Conservation (phyloP, 176 grass and related monocot species). For the Chrysopogon serrulatus region DNA sequence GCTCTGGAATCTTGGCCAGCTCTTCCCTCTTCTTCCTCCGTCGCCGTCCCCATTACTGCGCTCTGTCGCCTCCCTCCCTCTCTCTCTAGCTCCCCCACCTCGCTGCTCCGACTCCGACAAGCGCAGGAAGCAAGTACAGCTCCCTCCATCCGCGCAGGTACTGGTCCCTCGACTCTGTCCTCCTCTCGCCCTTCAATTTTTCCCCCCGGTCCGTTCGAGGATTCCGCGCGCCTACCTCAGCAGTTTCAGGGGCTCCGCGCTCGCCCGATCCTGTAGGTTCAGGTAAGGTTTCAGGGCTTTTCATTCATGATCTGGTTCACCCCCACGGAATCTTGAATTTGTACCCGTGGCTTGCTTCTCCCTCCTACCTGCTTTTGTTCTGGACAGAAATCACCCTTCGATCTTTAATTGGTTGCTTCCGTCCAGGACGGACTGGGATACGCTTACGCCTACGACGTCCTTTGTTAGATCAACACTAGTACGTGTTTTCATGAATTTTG, state of each 20-base stretch:
- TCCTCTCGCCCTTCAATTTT: not conserved
- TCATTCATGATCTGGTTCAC: not conserved
- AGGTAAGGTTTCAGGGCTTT: not conserved
- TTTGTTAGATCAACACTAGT: not conserved
- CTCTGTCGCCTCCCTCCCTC: not conserved
- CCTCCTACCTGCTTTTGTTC: not conserved
- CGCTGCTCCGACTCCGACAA: not conserved
- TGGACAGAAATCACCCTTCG: not conserved
- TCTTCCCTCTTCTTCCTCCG: not conserved
- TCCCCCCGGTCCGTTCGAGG: not conserved
- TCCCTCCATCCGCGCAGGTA: not conserved
- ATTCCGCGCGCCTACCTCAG: not conserved
- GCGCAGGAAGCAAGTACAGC: not conserved
- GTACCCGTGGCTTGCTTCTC: not conserved
- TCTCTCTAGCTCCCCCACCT: not conserved
- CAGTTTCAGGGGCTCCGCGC: not conserved
- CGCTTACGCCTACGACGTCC: not conserved
- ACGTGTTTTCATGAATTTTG: not conserved
- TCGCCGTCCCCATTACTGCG: not conserved
- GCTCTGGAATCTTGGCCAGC: not conserved
- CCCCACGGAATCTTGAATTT: not conserved
- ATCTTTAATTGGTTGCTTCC: not conserved
- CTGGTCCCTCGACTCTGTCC: not conserved
- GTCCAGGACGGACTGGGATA: too few relatives aligned
- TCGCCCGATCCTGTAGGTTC: not conserved